phyloP scores from a whole-genome alignment of 768 basidiomycete species.

The Cubamyces sp. region DNA sequence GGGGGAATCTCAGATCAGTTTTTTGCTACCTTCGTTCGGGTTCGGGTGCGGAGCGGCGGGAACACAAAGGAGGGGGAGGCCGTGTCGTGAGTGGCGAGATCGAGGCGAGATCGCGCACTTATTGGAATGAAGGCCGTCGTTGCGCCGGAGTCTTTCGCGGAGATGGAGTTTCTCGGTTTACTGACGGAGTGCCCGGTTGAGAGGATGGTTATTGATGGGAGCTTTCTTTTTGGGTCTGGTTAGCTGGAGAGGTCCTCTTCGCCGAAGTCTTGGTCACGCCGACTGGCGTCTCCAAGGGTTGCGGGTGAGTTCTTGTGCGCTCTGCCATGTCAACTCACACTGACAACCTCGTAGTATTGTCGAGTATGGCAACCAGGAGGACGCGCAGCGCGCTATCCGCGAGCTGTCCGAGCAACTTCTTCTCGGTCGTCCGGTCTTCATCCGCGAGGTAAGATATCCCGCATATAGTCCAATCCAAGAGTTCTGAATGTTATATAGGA shows the following conservation, averaged over 20 bases:
- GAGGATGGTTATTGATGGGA: constrained; percentile 90
- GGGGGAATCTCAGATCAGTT: constrained; percentile 70
- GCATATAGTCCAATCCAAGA: constrained; percentile 9
- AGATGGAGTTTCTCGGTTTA: constrained; percentile 41
- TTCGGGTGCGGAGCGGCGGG: constrained; percentile 7
- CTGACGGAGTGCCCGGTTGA: constrained; percentile 62
- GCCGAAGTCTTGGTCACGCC: constrained; percentile 98
- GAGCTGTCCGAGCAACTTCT: constrained; percentile 89
- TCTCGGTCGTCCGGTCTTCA: constrained; percentile 94
- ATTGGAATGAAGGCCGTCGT: constrained; percentile 16
- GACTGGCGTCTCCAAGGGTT: constrained; percentile 96
- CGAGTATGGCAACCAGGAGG: constrained; percentile 89
- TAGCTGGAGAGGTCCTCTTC: constrained; percentile 99
- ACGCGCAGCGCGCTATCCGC: constrained; percentile 85
- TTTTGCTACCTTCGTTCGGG: constrained; percentile 45
- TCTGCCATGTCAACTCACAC: constrained; percentile 23
- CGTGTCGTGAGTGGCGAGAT: constrained; percentile 7
- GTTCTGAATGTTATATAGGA: constrained; percentile 56
- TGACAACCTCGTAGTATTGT: constrained; percentile 73
- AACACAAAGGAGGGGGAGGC: not conserved
- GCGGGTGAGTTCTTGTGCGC: constrained; percentile 74
- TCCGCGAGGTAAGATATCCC: constrained; percentile 76
- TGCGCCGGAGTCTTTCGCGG: constrained; percentile 26
- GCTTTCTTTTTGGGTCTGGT: constrained; percentile 84
- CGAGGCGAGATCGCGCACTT: constrained; percentile 17